Evolutionary conservation across 2,329 filamentous ascomycete genomes (phyloP), one percentile per base, ranked within the genome.

Genomic region (Diaporthe nobilis): DNA sequence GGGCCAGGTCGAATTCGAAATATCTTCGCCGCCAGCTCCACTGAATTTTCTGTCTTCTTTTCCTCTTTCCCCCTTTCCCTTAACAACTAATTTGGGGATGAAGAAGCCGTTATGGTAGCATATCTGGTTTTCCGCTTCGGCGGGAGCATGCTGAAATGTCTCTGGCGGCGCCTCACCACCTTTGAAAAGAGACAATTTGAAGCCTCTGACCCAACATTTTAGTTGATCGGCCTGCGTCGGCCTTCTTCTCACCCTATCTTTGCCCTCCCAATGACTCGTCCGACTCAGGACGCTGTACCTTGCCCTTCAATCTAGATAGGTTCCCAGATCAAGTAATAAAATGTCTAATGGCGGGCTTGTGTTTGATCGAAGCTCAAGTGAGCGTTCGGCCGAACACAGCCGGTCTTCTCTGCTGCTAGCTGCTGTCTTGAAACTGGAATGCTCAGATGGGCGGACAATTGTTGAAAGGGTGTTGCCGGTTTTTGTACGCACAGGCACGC

Each of bases 21-120:
- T 74, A 74, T 65, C 75, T 74, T 76, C 58, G 47, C 39, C 51
- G 61, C 55, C 49, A 28, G 63, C 63, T 55, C 61, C 39, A 34
- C 37, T 10, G 53, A 71, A 68, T 74, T 71, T 77, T 76, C 75
- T 67, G 67, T 72, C 73, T 61, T 68, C 79, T 78, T 78, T 79
- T 78, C 77, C 72, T 80, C 75, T 77, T 80, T 81, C 83, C 80
- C 79, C 84, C 31, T 31, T 87, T 85, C 85, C 84, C 85, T 83
- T 86, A 91, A 85, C 92, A 94, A 95, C 93, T 95, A 95, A 91
- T 91, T 90, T 92, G 93, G 92, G 91, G 84, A 88, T 93, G 93
- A 95, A 90, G 93, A 94, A 92, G 87, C 87, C 89, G 90, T 90
- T 89, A 88, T 82, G 86, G 84, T 83, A 89, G 86, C 84, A 86